These are phyloP conservation scores for Stromatinia cepivora DNA, from an alignment of 2,329 filamentous ascomycete genomes.

Conservation along the genomic window DNA sequence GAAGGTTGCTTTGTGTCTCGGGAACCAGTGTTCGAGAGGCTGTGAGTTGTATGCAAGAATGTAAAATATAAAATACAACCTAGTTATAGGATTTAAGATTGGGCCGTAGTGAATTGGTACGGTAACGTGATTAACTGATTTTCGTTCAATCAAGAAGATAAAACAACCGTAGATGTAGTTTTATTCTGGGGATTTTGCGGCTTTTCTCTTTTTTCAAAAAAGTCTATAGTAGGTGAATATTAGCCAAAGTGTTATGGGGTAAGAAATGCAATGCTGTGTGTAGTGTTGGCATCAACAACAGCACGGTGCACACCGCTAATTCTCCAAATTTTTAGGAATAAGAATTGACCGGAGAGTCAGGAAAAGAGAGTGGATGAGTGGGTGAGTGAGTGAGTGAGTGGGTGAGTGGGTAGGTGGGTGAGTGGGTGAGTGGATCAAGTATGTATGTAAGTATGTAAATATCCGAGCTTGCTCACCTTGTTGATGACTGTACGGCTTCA, in stretches of 20 bases:
- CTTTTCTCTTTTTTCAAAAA: slow-evolving; percentile 11
- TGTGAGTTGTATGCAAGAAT: slow-evolving; percentile 27
- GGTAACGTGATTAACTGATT: slow-evolving; percentile 11
- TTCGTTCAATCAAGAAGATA: not conserved
- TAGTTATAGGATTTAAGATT: not conserved
- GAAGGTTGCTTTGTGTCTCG: slow-evolving; percentile 36
- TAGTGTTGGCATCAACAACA: slow-evolving; percentile 21
- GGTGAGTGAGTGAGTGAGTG: slow-evolving; percentile 25
- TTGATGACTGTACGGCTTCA: slow-evolving; percentile 23
- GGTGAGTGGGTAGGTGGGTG: not conserved
- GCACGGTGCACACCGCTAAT: slow-evolving; percentile 36
- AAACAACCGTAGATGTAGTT: not conserved
- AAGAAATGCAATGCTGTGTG: slow-evolving; percentile 17
- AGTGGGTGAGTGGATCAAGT: slow-evolving; percentile 14
- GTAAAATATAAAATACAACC: not conserved
- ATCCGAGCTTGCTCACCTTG: slow-evolving; percentile 34
- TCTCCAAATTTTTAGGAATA: slow-evolving; percentile 25
- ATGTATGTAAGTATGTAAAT: slow-evolving; percentile 35
- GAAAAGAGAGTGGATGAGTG: slow-evolving; percentile 6
- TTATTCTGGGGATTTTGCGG: slow-evolving; percentile 1
- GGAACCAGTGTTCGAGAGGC: slow-evolving; percentile 31
- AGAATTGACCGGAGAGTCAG: slow-evolving; percentile 18
- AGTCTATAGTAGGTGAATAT: slow-evolving; percentile 20
- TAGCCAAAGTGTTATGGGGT: slow-evolving; percentile 23
- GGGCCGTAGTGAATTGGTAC: slow-evolving; percentile 6